A percentile compares a stretch with the other conserved stretches of the same genome.
Evolutionary conservation across 805 yeast genomes (phyloP).

Genomic region (Candida sanyiensis): DNA sequence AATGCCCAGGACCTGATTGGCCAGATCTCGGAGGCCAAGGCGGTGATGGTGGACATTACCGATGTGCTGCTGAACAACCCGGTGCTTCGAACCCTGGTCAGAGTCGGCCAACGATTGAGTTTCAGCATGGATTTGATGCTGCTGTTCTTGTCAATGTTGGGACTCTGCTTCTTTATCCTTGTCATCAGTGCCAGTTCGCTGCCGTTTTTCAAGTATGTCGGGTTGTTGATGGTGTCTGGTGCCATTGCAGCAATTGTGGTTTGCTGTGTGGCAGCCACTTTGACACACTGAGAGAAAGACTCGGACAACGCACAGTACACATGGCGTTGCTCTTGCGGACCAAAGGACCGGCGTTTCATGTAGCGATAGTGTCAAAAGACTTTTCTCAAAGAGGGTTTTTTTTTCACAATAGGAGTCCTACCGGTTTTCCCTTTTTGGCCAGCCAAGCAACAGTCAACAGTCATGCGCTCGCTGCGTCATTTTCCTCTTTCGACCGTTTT

Average conservation of each 20-base stretch:
- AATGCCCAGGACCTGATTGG: slow-evolving; percentile 2
- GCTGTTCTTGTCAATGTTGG: slow-evolving; percentile 1
- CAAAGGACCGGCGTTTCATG: neutral
- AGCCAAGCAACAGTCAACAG: no score
- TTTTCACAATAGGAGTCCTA: neutral
- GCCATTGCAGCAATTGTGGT: neutral
- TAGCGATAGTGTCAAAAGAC: no score
- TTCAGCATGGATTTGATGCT: neutral
- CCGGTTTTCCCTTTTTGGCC: no score
- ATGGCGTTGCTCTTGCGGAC: neutral
- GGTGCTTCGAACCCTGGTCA: slow-evolving; percentile 1
- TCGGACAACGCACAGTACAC: neutral
- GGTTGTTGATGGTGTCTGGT: neutral
- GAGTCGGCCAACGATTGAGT: neutral
- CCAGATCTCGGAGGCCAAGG: slow-evolving; percentile 2
- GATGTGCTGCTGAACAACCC: slow-evolving; percentile 5
- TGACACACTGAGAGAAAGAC: slow-evolving; percentile 1
- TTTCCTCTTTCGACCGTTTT: slow-evolving; percentile 5
- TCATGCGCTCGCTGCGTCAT: slow-evolving; percentile 3
- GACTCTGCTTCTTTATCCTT: slow-evolving; percentile 4
- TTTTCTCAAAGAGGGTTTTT: neutral
- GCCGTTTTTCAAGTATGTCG: slow-evolving; percentile 1
- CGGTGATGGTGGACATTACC: slow-evolving; percentile 2
- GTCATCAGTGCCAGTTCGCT: neutral
- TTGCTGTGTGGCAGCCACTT: neutral